Conservation (phyloP, 148 eudicot species). For the Heliamphora exappendiculata region DNA sequence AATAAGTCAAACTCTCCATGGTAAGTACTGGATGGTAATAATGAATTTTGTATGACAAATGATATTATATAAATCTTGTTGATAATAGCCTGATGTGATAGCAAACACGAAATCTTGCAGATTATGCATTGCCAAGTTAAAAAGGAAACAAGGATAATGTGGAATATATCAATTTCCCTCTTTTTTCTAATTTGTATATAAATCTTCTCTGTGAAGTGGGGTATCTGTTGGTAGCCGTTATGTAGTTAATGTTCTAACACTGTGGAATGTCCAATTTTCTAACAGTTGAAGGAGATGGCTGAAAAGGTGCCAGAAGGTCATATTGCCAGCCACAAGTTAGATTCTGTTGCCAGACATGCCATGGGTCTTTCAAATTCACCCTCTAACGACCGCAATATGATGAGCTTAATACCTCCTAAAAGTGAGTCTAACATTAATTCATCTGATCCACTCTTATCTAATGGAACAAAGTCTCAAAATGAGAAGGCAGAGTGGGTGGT, state of each 20-base stretch:
- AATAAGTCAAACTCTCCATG: neutral
- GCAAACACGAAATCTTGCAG: neutral
- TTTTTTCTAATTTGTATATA: neutral
- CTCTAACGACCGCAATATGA: constrained; percentile 30
- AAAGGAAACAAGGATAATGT: neutral
- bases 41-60: neutral
- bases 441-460: constrained; percentile 26
- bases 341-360: constrained; percentile 18
- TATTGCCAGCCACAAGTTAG: constrained; percentile 28
- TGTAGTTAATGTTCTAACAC: constrained; percentile 9
- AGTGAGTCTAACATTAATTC: constrained; percentile 37
- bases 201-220: neutral
- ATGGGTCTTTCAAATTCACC: constrained; percentile 20
- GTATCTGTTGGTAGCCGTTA: neutral
- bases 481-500: constrained; percentile 62
- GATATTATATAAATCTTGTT: neutral
- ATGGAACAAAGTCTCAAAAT: constrained; percentile 44
- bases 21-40: neutral
- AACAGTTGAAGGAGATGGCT: constrained; percentile 74
- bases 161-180: neutral
- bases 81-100: neutral
- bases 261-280: constrained; percentile 10
- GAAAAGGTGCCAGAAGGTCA: constrained; percentile 38
- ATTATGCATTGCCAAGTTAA: neutral
- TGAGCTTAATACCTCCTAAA: constrained; percentile 36